A percentile compares a stretch with the other conserved stretches of the same genome.
phyloP scores from a whole-genome alignment of 805 yeast genomes.

The Lipomyces japonicus region DNA sequence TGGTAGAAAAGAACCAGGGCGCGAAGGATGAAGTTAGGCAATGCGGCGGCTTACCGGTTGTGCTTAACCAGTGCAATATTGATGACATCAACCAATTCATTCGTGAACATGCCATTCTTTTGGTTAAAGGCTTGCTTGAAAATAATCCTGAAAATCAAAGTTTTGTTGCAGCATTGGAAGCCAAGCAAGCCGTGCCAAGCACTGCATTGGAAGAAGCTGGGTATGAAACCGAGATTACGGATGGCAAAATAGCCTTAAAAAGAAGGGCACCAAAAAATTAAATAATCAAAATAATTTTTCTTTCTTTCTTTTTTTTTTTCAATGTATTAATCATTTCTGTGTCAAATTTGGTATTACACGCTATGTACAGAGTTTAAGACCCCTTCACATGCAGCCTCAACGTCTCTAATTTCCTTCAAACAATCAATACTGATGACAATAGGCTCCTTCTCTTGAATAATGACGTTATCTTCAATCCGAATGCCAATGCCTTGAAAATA shows the following conservation, averaged over 20 bases:
- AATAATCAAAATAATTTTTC: not conserved
- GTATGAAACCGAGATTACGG: conserved; percentile 52
- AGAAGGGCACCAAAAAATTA: conserved; percentile 24
- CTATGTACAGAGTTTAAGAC: conserved; percentile 26
- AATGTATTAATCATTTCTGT: too few species aligned
- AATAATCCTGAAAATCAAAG: conserved; percentile 67
- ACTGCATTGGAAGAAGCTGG: conserved; percentile 52
- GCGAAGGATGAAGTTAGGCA: conserved; percentile 68
- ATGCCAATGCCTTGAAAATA: conserved; percentile 86
- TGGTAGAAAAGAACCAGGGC: conserved; percentile 49
- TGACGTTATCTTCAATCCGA: conserved; percentile 91
- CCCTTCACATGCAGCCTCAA: conserved; percentile 67
- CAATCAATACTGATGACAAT: conserved; percentile 73
- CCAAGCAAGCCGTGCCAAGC: conserved; percentile 59
- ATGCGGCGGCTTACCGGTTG: conserved; percentile 62
- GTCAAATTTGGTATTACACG: not conserved
- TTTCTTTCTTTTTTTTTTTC: not conserved
- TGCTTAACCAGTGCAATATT: conserved; percentile 76
- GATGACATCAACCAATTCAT: conserved; percentile 80
- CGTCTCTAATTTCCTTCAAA: conserved; percentile 77
- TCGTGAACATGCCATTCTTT: conserved; percentile 74
- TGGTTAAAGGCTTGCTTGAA: conserved; percentile 64
- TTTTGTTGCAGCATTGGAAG: conserved; percentile 74
- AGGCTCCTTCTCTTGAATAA: conserved; percentile 57
- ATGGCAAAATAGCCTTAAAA: conserved; percentile 65